Evolutionary conservation across 768 basidiomycete genomes (phyloP), one percentile per base, ranked within the genome.

Genomic region (Auricularia cornea): DNA sequence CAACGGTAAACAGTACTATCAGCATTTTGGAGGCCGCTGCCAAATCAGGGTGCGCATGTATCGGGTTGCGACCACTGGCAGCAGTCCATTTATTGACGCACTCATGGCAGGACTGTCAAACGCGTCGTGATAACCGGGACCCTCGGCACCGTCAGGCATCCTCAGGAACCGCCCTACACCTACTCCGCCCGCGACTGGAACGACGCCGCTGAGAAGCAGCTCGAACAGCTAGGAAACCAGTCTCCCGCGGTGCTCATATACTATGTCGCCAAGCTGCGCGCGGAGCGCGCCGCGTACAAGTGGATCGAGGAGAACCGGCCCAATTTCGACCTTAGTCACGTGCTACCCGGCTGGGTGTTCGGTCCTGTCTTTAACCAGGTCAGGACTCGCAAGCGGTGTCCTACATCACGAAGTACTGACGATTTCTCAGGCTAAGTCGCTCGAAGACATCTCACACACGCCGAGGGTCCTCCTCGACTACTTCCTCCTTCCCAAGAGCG

Each of bases 1-100:
- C 75, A 26, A 76, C 77, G 29, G 68, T 74, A 11, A 65, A 74
- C 29, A 76, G 77, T 40, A 76, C 76, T 5, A 59, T 72, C 3
- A 71, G 71, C 20, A 63, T 77, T 12, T 66, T 76, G 30, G 66
- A 72, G 52, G 70, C 68, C n/a, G 38, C 59, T 31, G 62, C 57
- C 18, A 63, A 44, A 33, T 18, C 30, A 8, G 61, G 61, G 6
- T 44, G 65, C n/a, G n/a, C n/a, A n/a, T n/a, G n/a, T n/a, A n/a
- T n/a, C n/a, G n/a, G 12, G 67, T 74, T 18, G n/a, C 26, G 23
- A 48, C 12, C 44, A 23, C 12, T 48, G 16, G 10, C 44, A 5
- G 10, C 44, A 20, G 10, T 48, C 18, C 44, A 48, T n/a, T n/a
- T n/a, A n/a, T n/a, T n/a, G n/a, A n/a, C n/a, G n/a, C n/a, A n/a